Conservation (phyloP, 495 filamentous ascomycete species). For the Aspergillus taichungensis region DNA sequence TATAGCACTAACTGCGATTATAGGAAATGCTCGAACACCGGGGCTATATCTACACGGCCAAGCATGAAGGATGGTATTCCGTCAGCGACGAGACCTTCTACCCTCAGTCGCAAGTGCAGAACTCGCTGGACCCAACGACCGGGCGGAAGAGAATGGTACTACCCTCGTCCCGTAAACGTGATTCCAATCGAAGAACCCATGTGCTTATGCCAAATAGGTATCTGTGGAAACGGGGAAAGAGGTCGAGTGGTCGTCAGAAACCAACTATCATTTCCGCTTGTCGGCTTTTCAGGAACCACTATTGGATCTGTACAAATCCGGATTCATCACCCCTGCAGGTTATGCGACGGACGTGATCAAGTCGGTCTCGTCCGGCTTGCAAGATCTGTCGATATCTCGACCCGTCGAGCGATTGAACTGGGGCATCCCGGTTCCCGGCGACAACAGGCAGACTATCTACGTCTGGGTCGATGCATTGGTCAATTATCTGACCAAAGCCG, state of each 20-base stretch:
- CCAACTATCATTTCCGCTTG: slow-evolving; percentile 90
- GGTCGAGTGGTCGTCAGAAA: slow-evolving; percentile 92
- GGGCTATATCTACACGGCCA: slow-evolving; percentile 74
- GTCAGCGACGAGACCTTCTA: slow-evolving; percentile 97
- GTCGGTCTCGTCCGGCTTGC: slow-evolving; percentile 58
- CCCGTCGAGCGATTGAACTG: slow-evolving; percentile 69
- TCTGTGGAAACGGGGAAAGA: slow-evolving; percentile 82
- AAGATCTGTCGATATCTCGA: slow-evolving; percentile 83
- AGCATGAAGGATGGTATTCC: slow-evolving; percentile 94
- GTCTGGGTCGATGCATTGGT: slow-evolving; percentile 96
- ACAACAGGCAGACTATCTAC: slow-evolving; percentile 84
- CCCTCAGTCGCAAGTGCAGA: slow-evolving; percentile 62
- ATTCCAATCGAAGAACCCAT: neutral
- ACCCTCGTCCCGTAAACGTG: neutral
- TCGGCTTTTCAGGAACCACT: slow-evolving; percentile 68
- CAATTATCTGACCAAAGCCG: slow-evolving; percentile 83
- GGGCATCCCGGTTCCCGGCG: slow-evolving; percentile 85
- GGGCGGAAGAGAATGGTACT: slow-evolving; percentile 68
- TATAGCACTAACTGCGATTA: slow-evolving; percentile 6
- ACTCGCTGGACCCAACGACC: slow-evolving; percentile 66
- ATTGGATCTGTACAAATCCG: slow-evolving; percentile 66
- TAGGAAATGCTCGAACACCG: slow-evolving; percentile 59
- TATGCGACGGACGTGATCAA: slow-evolving; percentile 62
- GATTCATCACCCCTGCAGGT: slow-evolving; percentile 60
- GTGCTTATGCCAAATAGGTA: slow-evolving; percentile 29